Evolutionary conservation across 305 asterid genomes (phyloP).

Genomic region (Fraxinus dipetala): DNA sequence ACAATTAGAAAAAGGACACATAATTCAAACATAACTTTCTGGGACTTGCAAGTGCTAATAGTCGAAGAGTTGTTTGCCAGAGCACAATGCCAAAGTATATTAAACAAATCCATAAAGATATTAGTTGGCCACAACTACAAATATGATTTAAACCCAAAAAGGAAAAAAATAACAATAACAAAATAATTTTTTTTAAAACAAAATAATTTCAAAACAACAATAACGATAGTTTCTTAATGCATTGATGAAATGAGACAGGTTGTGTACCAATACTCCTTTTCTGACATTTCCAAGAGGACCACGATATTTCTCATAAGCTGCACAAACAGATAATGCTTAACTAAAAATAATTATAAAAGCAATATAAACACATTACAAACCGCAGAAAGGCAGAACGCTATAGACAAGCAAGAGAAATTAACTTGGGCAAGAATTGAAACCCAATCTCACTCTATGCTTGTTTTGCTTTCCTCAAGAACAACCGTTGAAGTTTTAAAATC

Average conservation of each 20-base stretch:
- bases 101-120: not conserved
- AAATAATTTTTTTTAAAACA: not conserved
- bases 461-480: not conserved
- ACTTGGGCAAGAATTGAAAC: constrained; percentile 8
- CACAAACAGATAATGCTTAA: constrained; percentile 24
- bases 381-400: not conserved
- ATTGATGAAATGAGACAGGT: constrained; percentile 12
- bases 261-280: constrained; percentile 91
- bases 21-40: not conserved
- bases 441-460: not conserved
- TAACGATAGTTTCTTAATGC: not conserved
- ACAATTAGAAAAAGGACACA: not conserved
- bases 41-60: not conserved
- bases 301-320: constrained; percentile 86
- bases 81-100: not conserved
- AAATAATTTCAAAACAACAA: constrained; percentile 6
- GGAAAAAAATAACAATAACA: not conserved
- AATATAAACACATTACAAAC: not conserved
- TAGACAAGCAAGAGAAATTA: constrained; percentile 13
- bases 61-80: not conserved
- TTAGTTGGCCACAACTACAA: not conserved
- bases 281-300: constrained; percentile 98
- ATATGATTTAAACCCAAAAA: not conserved
- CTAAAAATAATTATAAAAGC: not conserved
- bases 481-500: not conserved